Percentiles rank a stretch among this genome's conserved stretches.
These are phyloP conservation scores for Pestalotiopsis sp. DNA, from an alignment of 2,329 filamentous ascomycete species.

Conservation along the genomic window DNA sequence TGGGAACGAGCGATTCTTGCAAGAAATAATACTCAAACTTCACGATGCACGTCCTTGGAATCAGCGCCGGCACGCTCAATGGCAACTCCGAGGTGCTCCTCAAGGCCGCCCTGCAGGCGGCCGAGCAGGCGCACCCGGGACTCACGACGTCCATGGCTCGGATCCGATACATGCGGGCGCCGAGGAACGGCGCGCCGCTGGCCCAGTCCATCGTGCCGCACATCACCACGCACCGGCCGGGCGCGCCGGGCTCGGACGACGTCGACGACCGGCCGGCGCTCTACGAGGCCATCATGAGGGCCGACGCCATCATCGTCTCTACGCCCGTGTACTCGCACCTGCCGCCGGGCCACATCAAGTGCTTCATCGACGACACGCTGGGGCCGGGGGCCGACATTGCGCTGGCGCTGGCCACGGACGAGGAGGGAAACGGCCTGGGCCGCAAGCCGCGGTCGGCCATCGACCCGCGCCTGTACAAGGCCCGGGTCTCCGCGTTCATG, in stretches of 20 bases:
- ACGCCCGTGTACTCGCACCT: neutral
- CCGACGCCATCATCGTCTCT: neutral
- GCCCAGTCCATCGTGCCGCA: neutral
- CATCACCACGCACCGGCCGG: neutral
- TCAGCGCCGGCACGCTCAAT: neutral
- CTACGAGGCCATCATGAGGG: conserved; percentile 1
- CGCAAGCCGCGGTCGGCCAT: neutral
- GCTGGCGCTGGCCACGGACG: neutral
- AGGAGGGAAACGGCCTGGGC: neutral
- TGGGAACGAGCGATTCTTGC: neutral
- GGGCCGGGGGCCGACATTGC: neutral
- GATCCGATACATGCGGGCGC: neutral
- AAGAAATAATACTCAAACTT: neutral
- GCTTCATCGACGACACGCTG: neutral
- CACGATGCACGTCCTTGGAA: neutral
- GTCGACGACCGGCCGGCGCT: neutral
- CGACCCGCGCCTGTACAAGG: neutral
- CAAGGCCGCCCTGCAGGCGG: neutral
- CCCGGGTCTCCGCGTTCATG: neutral
- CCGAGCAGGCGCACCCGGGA: neutral
- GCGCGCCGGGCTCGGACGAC: neutral
- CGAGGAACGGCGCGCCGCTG: neutral
- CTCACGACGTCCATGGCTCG: neutral
- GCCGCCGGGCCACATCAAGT: conserved; percentile 1
- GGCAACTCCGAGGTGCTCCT: conserved; percentile 1